Conservation (phyloP, 768 basidiomycete genomes). For the Rhizopogon rudus region DNA sequence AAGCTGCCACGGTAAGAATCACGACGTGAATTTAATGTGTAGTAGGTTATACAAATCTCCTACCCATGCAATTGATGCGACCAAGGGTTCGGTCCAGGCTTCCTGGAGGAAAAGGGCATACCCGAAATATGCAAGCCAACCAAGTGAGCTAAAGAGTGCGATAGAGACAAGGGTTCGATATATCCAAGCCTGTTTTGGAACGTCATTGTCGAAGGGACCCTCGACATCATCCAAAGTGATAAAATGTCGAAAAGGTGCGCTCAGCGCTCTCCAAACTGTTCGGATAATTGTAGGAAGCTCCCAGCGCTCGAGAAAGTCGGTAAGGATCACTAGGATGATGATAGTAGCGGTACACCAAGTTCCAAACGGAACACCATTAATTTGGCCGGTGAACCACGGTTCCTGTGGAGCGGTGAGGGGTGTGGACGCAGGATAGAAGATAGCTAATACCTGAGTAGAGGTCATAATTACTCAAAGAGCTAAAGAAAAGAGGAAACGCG, state of each 20-base stretch:
- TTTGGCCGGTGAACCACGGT: not conserved
- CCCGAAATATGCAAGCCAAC: conserved; percentile 39
- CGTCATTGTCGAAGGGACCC: conserved; percentile 21
- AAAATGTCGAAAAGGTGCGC: conserved; percentile 48
- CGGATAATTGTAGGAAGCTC: conserved; percentile 22
- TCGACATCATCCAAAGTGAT: conserved; percentile 46
- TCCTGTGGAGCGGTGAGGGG: not conserved
- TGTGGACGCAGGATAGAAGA: not conserved
- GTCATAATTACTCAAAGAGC: not conserved
- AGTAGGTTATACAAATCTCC: conserved; percentile 14
- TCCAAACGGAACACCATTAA: conserved; percentile 2
- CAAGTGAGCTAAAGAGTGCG: conserved; percentile 33
- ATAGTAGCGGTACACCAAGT: conserved; percentile 10
- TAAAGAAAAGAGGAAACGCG: not conserved
- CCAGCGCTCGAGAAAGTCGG: conserved; percentile 20
- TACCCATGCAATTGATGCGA: conserved; percentile 48
- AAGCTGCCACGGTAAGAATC: conserved; percentile 24
- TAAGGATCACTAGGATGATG: conserved; percentile 24
- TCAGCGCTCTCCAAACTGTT: conserved; percentile 15
- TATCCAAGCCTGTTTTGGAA: conserved; percentile 21
- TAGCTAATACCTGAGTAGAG: not conserved
- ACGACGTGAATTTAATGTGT: conserved; percentile 4
- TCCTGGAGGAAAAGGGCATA: conserved; percentile 28
- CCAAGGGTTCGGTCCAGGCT: conserved; percentile 21
- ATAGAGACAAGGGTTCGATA: conserved; percentile 30